Evolutionary conservation across 2,329 filamentous ascomycete species (phyloP), one percentile per base, ranked within the genome.

Genomic region (Aspergillus sp.): DNA sequence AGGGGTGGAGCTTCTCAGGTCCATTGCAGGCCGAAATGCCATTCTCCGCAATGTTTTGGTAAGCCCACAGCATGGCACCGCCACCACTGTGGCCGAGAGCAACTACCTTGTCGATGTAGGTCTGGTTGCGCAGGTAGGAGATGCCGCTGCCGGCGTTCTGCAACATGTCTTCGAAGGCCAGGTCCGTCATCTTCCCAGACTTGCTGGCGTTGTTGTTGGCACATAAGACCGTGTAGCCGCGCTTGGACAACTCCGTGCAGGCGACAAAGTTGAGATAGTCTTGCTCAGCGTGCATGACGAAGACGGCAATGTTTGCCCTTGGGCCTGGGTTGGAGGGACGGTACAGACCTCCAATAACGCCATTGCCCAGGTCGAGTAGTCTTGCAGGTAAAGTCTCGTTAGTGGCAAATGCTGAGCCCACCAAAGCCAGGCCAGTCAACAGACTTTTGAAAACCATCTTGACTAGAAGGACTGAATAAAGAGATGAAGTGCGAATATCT

Each of bases 11-110:
- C 48, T 57, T 57, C 45, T 53, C 55, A 4, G 46, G 25, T 5
- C 55, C 51, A 20, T 53, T 46, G 42, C 53, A 56, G 7, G 54
- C 54, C 7, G 44, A 30, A 4, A 47, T 39, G 7, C 53, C 54
- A 37, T 55, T 55, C 49, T 57, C 54, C 13, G 54, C 54, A 27
- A 55, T 46, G 19, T 55, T 55, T 41, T 54, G 54, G 37, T 55
- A 57, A 3, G 49, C 47, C 44, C 51, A 43, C 51, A 57, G 50
- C 51, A 55, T 48, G 10, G 50, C 49, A 44, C 53, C 54, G 6
- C 54, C 54, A 13, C 54, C 77, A 1, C 72, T 74, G 55, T 76
- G 78, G 1, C 76, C 75, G 1, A 79, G 62, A 0, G 75, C 72
- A 2, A 77, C 70, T 37, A 70, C 70, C 51, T 76, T 73, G 17